Base-by-base conservation (phyloP, 1,284 basidiomycete genomes). In the Cystobasidium sp. region DNA sequence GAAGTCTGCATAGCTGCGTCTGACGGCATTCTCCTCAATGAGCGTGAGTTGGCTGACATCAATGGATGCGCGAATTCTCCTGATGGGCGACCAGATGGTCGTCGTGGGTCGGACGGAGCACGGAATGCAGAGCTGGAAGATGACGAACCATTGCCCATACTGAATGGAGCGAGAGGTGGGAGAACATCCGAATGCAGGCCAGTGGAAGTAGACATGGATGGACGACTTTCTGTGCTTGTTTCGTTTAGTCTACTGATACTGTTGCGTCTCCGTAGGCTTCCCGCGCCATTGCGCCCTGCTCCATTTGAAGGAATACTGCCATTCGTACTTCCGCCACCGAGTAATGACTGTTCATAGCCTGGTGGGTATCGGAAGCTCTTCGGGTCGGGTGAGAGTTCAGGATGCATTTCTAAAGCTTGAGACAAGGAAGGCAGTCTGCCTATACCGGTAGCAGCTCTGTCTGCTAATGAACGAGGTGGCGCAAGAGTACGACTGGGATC, bases 341-440 rank as follows among this genome's bases (percentile, higher is more conserved):
- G 39, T 6, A 59, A 39, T 6, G 56, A 41, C 18, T 59, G 56
- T 59, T 59, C 56, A 22, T 59, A 59, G 39, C 31, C 56, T 41
- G 56, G 37, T 14, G 56, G 56, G 43, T 66, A 55, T 7, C 64
- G 51, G 20, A 66, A 66, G 61, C 61, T 63, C n/a, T 31, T 59
- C 9, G 56, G 56, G 39, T 63, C 61, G 3, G 61, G 61, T 52
- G 64, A 43, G 6, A 66, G 39, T n/a, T 66, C 64, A 16, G 49
- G 47, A n/a, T 66, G 64, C 64, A 66, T 66, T 41, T 66, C 64
- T 24, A 66, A 41, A 66, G 64, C 64, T 53, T 66, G 64, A 7
- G 64, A 66, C 2, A 66, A 49, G 14, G 64, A 66, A 46, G 64
- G 64, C 7, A 66, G 64, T 22, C 49, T 39, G 22, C 51, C 46